These are phyloP conservation scores for Ceraceosorus guamensis DNA, from an alignment of 1,284 basidiomycete species.

Conservation along the genomic window DNA sequence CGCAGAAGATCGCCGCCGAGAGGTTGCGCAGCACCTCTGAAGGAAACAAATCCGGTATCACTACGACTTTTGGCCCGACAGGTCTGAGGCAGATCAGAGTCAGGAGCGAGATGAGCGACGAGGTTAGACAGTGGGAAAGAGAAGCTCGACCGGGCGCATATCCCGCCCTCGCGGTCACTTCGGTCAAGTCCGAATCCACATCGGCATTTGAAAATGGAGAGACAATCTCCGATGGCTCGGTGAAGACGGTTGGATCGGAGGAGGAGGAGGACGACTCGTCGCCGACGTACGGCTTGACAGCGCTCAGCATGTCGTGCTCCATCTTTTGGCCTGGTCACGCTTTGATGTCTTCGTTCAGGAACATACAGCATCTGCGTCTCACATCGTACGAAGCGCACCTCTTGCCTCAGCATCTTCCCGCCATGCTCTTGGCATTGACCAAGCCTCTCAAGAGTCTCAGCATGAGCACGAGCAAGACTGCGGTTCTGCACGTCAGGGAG, in stretches of 20 bases:
- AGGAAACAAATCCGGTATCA: too few relatives aligned
- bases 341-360: background rate
- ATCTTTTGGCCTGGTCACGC: background rate
- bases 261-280: too few relatives aligned
- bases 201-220: too few relatives aligned
- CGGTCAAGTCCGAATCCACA: too few relatives aligned
- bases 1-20: too few relatives aligned
- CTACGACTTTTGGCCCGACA: too few relatives aligned
- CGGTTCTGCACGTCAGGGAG: conserved; percentile 7
- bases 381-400: conserved; percentile 12
- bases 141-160: background rate
- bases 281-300: too few relatives aligned
- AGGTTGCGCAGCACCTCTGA: too few relatives aligned
- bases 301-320: background rate
- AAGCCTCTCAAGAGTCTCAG: conserved; percentile 2
- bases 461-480: conserved; percentile 12
- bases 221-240: too few relatives aligned
- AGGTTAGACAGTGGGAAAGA: background rate
- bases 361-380: conserved; percentile 7
- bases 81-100: too few relatives aligned
- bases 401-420: conserved; percentile 10
- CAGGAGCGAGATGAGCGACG: background rate
- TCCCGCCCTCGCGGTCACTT: too few relatives aligned
- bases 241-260: too few relatives aligned
- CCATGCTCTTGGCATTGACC: conserved; percentile 9